Base-by-base conservation (phyloP, 768 basidiomycete genomes). In the Boletus speciosus region DNA sequence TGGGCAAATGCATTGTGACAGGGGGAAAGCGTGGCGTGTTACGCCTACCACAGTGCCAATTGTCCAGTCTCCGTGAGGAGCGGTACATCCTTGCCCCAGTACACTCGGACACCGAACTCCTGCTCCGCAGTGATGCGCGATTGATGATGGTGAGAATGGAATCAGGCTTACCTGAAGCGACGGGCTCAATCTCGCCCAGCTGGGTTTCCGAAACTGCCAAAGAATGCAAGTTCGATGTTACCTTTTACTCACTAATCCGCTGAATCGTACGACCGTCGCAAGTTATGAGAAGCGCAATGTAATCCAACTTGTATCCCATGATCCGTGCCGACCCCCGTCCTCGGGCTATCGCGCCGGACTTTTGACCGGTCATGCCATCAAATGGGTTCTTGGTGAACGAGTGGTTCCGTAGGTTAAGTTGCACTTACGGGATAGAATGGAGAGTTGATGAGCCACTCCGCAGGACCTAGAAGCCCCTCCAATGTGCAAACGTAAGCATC, bases 291-390 rank as follows among this genome's bases (percentile, higher is more conserved):
- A 16, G n/a, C 27, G 41, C 49, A 35, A 45, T 44, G 49, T 40
- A 49, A 41, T 25, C 6, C 8, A 50, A 48, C 43, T 9, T 15
- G 8, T 49, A 27, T 8, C 2, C 25, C 31, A 58, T 62, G 65
- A 58, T 66, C 65, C 66, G 65, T 27, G 53, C 63, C 66, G 60
- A n/a, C 37, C 12, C 29, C 25, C 19, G 29, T 36, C 40, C 37
- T 43, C 25, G 47, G 46, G 35, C 31, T 25, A 21, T 19, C 19
- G n/a, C 19, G 10, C 11, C 49, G 43, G 46, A 6, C 39, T 29
- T 38, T 37, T 8, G 48, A 34, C 37, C 42, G 10, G 23, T 35
- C 39, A 51, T 51, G 34, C 16, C 16, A 23, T 48, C 6, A 37
- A 11, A 36, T 36, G 42, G 36, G 31, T 34, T 29, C 41, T 44